Base-by-base conservation (phyloP, 1,139 yeast species). In the Debaryomyces psychrophilus region DNA sequence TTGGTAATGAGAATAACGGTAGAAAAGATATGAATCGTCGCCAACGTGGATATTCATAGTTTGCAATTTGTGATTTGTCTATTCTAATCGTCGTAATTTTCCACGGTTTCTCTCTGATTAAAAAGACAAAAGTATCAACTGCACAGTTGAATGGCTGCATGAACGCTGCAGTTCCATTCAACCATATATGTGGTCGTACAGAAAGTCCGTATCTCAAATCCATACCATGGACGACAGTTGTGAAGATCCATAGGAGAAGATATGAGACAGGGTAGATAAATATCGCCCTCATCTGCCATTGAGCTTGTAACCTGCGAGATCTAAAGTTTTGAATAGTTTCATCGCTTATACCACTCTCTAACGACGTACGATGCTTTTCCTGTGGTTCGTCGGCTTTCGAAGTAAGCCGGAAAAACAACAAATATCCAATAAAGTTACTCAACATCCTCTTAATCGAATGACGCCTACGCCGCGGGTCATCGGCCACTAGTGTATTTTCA, bases 191-290 rank as follows among this genome's bases (percentile, higher is more conserved):
- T 0, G 85, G 82, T 0, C 77, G 75, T 49, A 70, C 74, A 2
- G 52, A 51, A 40, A 69, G 57, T 51, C 82, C 86, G 55, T 79
- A 71, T 44, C 69, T 67, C 50, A 73, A 60, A 60, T 83, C 87
- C 8, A 87, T 73, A 41, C 82, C 73, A 59, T 87, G 87, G 33
- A 82, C 76, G 8, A 85, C 77, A 50, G 88, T 79, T 0, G 97
- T 96, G 52, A 87, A 83, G 11, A 85, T 62, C 96, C 96, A 90
- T 40, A 89, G 67, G 29, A 87, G 71, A 45, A 87, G 73, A 62
- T 89, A 90, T 1, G 96, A 86, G 29, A 85, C 69, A 1, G 97
- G 97, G 61, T 90, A 90, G 35, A 90, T 76, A 63, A 90, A 89
- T 42, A 90, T 85, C 12, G 87, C 76, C 54, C 83, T 83, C 77